Percentiles rank a stretch among this genome's conserved stretches.
Conservation (phyloP, 2,329 filamentous ascomycete species). For the Coniochaeta prunicola region DNA sequence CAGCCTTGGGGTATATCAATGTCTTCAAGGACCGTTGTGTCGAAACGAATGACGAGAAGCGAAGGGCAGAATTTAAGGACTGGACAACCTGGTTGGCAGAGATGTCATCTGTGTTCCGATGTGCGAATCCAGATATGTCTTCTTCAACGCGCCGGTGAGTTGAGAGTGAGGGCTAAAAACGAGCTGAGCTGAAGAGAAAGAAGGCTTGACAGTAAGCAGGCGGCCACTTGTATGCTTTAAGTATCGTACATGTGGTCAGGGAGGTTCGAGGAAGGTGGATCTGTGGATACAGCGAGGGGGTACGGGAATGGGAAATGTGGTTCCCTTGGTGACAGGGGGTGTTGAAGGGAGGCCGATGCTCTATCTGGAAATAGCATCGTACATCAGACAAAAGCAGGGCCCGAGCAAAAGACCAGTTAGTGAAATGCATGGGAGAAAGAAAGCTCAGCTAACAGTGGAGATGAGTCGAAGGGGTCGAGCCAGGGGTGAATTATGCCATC, state of each 20-base stretch:
- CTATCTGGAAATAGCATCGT: slow-evolving; percentile 1
- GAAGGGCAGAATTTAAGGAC: slow-evolving; percentile 16
- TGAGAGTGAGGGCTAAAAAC: slow-evolving; percentile 4
- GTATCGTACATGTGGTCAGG: slow-evolving; percentile 1
- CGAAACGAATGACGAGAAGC: slow-evolving; percentile 20
- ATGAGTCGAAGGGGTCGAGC: not conserved
- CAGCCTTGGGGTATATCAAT: slow-evolving; percentile 19
- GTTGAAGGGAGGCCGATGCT: not conserved
- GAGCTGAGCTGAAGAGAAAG: slow-evolving; percentile 7
- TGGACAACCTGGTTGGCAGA: slow-evolving; percentile 16
- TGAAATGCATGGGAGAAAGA: not conserved
- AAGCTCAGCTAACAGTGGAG: not conserved
- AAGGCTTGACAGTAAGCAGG: not conserved
- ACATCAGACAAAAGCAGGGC: not conserved
- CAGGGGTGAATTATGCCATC: not conserved
- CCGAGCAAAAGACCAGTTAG: not conserved
- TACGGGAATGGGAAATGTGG: not conserved
- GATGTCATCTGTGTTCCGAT: slow-evolving; percentile 2
- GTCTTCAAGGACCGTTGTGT: not conserved
- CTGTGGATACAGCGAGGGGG: not conserved
- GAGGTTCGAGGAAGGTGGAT: not conserved
- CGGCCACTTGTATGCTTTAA: slow-evolving; percentile 7
- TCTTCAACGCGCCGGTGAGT: slow-evolving; percentile 4
- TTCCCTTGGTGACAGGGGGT: not conserved
- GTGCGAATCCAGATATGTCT: not conserved